phyloP scores from a whole-genome alignment of 495 filamentous ascomycete species.

The Collariella sp. region DNA sequence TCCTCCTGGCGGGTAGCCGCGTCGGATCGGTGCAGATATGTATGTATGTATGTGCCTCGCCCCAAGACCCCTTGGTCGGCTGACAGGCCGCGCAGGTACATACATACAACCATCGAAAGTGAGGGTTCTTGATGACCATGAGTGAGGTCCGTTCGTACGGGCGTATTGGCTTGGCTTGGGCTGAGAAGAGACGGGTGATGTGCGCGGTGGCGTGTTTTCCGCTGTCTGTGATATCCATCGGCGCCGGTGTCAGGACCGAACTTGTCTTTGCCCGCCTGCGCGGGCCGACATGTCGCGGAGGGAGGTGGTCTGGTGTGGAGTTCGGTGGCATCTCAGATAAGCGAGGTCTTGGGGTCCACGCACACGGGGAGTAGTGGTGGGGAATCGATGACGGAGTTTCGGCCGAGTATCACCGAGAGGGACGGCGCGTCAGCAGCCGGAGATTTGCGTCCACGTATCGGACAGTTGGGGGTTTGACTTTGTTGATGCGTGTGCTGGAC shows the following conservation, averaged over 20 bases:
- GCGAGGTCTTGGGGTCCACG: background rate
- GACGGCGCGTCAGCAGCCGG: background rate
- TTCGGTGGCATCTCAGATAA: slow-evolving; percentile 2
- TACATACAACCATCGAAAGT: too few species aligned
- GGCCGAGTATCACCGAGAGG: slow-evolving; percentile 7
- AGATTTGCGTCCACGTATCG: background rate
- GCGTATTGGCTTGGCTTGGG: too few species aligned
- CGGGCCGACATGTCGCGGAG: background rate
- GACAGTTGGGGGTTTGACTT: background rate
- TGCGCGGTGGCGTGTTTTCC: too few species aligned
- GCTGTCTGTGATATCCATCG: too few species aligned
- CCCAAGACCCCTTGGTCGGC: too few species aligned
- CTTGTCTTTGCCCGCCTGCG: background rate
- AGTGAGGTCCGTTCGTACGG: too few species aligned
- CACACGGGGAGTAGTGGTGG: background rate
- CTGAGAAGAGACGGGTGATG: too few species aligned
- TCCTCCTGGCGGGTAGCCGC: background rate
- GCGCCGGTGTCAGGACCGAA: too few species aligned
- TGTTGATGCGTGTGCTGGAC: too few species aligned
- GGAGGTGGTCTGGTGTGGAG: background rate
- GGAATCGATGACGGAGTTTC: background rate
- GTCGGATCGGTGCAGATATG: background rate
- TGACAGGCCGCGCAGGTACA: too few species aligned
- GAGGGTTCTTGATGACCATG: too few species aligned
- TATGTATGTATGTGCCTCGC: too few species aligned